A percentile compares a stretch with the other conserved stretches of the same genome.
Evolutionary conservation across 371 early-diverging fungal genomes (phyloP).

Genomic region (Parasitella parasitica): DNA sequence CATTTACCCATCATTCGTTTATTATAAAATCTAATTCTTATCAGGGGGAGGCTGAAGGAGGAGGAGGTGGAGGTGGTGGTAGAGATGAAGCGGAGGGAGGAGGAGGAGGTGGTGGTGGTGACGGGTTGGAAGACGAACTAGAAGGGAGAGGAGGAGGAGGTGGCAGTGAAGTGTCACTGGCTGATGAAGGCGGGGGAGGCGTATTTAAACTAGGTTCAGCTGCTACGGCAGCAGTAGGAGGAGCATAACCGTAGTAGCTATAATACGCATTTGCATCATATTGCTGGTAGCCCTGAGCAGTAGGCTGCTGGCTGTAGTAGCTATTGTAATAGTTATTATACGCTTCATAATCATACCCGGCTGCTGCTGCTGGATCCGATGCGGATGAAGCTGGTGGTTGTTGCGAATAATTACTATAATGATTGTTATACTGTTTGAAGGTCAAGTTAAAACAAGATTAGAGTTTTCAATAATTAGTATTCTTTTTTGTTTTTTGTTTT

Average conservation of each 20-base stretch:
- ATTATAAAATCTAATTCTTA: not conserved
- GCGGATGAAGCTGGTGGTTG: not conserved
- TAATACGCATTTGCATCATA: slow-evolving; percentile 48
- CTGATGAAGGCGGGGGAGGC: slow-evolving; percentile 9
- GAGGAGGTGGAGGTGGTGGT: slow-evolving; percentile 17
- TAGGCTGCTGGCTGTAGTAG: slow-evolving; percentile 17
- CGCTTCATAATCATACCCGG: slow-evolving; percentile 8
- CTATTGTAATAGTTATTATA: slow-evolving; percentile 13
- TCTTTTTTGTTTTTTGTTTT: not conserved
- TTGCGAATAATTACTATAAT: slow-evolving; percentile 7
- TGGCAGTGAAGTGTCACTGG: slow-evolving; percentile 18
- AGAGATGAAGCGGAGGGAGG: slow-evolving; percentile 2
- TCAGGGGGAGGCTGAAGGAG: slow-evolving; percentile 4
- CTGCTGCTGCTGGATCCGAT: slow-evolving; percentile 14
- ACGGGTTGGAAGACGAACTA: not conserved
- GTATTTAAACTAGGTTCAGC: not conserved
- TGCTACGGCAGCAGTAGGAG: slow-evolving; percentile 16
- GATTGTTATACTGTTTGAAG: slow-evolving; percentile 6
- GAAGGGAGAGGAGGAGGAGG: slow-evolving; percentile 12
- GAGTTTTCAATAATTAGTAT: slow-evolving; percentile 7
- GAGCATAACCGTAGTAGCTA: slow-evolving; percentile 42
- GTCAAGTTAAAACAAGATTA: not conserved
- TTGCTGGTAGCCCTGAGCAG: slow-evolving; percentile 22
- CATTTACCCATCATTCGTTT: not conserved
- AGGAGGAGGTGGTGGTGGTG: slow-evolving; percentile 4